Conservation (phyloP, 768 basidiomycete species). For the Tricholomella constricta region DNA sequence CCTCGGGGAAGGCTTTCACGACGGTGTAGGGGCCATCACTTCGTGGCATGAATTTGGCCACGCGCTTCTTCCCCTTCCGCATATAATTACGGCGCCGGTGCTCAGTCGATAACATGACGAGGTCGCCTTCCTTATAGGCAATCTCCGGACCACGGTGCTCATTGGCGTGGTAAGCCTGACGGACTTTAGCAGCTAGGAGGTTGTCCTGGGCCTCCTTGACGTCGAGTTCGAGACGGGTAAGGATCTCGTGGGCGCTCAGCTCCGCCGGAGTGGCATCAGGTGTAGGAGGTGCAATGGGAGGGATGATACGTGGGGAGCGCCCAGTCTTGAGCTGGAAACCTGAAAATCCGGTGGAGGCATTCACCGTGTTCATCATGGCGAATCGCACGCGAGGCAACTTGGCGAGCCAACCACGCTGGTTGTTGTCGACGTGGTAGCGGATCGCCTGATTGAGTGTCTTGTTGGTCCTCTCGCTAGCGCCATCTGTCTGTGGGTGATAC, state of each 20-base stretch:
- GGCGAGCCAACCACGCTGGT: slow-evolving; percentile 34
- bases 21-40: slow-evolving; percentile 33
- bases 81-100: slow-evolving; percentile 33
- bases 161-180: slow-evolving; percentile 34
- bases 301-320: slow-evolving; percentile 26
- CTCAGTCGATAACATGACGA: slow-evolving; percentile 36
- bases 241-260: not conserved
- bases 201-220: slow-evolving; percentile 33
- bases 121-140: slow-evolving; percentile 32
- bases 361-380: slow-evolving; percentile 34
- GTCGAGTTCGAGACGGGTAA: slow-evolving; percentile 9
- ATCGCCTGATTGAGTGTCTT: slow-evolving; percentile 34
- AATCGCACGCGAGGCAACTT: slow-evolving; percentile 31
- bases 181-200: slow-evolving; percentile 24
- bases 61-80: slow-evolving; percentile 24
- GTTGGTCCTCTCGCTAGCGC: slow-evolving; percentile 34
- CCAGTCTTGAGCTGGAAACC: slow-evolving; percentile 33
- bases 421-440: slow-evolving; percentile 26
- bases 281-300: slow-evolving; percentile 16
- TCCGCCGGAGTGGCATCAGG: not conserved
- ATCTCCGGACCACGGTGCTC: slow-evolving; percentile 21
- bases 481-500: slow-evolving; percentile 43
- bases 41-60: slow-evolving; percentile 44
- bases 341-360: slow-evolving; percentile 32
- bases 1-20: slow-evolving; percentile 5